Base-by-base conservation (phyloP, 805 yeast genomes). In the Limtongia smithiae region DNA sequence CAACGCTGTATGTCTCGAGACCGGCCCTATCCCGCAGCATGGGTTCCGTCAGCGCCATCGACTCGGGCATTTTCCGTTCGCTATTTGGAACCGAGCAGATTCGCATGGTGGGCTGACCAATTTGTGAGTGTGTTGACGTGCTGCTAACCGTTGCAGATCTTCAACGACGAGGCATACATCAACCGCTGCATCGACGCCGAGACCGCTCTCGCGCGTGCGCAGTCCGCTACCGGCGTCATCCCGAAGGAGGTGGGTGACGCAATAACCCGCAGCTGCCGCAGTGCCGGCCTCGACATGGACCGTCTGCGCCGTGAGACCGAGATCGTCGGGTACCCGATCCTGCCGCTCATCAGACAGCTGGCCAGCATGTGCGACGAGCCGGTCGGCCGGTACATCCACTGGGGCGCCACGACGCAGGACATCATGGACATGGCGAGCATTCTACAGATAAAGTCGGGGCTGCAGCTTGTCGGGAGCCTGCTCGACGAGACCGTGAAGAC, bases 391-490 rank as follows among this genome's bases (percentile, higher is more conserved):
- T 38, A 38, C 32, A 25, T 28, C 20, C 42, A 38, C 30, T 38
- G 42, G 42, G 42, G 42, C 30, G 42, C 42, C 6, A 38, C 42
- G 9, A 38, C 42, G 18, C 42, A 38, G 18, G 42, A 38, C 3
- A 31, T 38, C n/a, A 38, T 31, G 14, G 42, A 38, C 27, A 38
- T 20, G 3, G 34, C 35, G 20, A 38, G 33, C 21, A n/a, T 38
- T 3, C 17, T 11, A 24, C 42, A 38, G 30, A 38, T 21, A 17
- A 18, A 20, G 21, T n/a, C 7, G 31, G 31, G 31, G 12, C 31
- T 27, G 11, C 11, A 7, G 31, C 11, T 27, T 27, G 31, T 27
- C 11, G 12, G 31, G 11, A 12, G 11, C 12, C 31, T 8, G 7
- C 31, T 27, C 11, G 31, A 27, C 31, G 31, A 27, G 31, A 27